phyloP scores from a whole-genome alignment of 805 yeast genomes.

The Candida vartiovaarae region DNA sequence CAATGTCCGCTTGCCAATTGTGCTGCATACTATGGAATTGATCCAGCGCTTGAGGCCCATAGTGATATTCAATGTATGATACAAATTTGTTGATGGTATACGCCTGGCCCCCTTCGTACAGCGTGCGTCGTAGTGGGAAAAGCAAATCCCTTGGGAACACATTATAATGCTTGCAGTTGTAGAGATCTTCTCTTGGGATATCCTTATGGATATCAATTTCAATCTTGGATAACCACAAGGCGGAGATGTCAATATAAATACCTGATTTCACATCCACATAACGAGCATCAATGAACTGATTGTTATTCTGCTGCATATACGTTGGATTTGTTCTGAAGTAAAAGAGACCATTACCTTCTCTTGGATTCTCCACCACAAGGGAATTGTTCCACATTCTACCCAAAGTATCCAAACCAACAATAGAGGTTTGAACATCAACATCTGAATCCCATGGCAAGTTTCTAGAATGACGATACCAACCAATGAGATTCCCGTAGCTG shows the following conservation, averaged over 20 bases:
- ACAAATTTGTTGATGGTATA: constrained; percentile 36
- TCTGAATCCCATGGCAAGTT: constrained; percentile 57
- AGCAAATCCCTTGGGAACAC: constrained; percentile 28
- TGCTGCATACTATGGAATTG: constrained; percentile 12
- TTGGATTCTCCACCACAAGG: constrained; percentile 36
- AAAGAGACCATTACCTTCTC: constrained; percentile 27
- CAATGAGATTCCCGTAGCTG: constrained; percentile 56
- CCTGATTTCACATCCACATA: constrained; percentile 44
- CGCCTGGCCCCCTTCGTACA: constrained; percentile 40
- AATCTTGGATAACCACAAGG: constrained; percentile 20
- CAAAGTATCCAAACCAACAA: constrained; percentile 33
- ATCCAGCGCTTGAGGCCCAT: constrained; percentile 23
- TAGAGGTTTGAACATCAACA: constrained; percentile 53
- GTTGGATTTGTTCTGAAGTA: constrained; percentile 29
- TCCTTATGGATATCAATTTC: constrained; percentile 3
- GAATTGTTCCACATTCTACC: constrained; percentile 44
- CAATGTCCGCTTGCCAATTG: constrained; percentile 35
- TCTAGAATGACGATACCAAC: constrained; percentile 56
- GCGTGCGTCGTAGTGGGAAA: constrained; percentile 36
- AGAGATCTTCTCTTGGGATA: constrained; percentile 11
- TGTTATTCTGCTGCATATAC: constrained; percentile 9
- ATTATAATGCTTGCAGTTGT: constrained; percentile 25
- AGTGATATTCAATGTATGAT: constrained; percentile 31
- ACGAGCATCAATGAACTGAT: constrained; percentile 28
- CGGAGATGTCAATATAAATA: constrained; percentile 43